phyloP scores from a whole-genome alignment of 148 eudicot species.

The Chenopodium formosanum region DNA sequence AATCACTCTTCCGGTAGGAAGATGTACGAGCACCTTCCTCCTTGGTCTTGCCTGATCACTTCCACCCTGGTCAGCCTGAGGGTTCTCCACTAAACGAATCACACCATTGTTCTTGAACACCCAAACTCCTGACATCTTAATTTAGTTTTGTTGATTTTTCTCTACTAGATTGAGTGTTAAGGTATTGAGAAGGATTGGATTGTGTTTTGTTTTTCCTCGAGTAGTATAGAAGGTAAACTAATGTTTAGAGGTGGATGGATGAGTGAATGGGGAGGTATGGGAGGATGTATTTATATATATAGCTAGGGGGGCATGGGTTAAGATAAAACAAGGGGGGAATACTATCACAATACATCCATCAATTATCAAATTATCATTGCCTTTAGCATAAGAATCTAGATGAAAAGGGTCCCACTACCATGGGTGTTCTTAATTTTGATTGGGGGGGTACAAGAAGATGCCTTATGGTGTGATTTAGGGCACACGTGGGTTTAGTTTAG shows the following conservation, averaged over 20 bases:
- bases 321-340: constrained; percentile 26
- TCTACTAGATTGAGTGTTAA: neutral
- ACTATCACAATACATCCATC: constrained; percentile 5
- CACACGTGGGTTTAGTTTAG: constrained; percentile 28
- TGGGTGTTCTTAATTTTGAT: neutral
- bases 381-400: constrained; percentile 32
- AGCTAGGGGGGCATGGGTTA: neutral
- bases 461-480: constrained; percentile 28
- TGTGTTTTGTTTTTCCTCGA: neutral
- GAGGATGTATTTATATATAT: neutral
- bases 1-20: constrained; percentile 42
- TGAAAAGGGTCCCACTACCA: constrained; percentile 17
- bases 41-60: constrained; percentile 14
- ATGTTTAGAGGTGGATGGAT: neutral
- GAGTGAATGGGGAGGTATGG: constrained; percentile 12
- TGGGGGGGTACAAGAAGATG: constrained; percentile 3
- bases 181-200: no score
- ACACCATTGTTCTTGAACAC: constrained; percentile 47
- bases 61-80: constrained; percentile 18
- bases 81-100: constrained; percentile 42
- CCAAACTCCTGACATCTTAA: constrained; percentile 53
- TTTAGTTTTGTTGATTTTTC: neutral
- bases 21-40: constrained; percentile 39
- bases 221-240: neutral
- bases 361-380: neutral